phyloP scores from a whole-genome alignment of 768 basidiomycete genomes.

The Lentinula detonsa region DNA sequence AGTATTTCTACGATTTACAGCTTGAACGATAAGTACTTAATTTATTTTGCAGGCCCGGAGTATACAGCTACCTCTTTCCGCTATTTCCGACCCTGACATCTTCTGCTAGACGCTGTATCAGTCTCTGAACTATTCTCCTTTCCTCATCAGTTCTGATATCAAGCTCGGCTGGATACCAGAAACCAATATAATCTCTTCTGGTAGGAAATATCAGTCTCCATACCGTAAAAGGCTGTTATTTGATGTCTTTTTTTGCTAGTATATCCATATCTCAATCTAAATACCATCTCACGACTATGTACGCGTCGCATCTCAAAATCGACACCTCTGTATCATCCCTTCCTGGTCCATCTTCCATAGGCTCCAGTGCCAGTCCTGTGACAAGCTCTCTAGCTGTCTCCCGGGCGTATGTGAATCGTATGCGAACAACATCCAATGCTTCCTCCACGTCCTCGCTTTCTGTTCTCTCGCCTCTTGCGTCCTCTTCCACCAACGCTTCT shows the following conservation, averaged over 20 bases:
- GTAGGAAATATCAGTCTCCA: not conserved
- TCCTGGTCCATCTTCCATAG: slow-evolving; percentile 10
- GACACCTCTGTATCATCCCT: slow-evolving; percentile 17
- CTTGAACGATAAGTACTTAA: not conserved
- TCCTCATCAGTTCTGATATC: not conserved
- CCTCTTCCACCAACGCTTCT: slow-evolving; percentile 48
- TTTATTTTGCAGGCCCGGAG: not conserved
- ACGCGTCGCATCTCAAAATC: slow-evolving; percentile 21
- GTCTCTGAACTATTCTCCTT: not conserved
- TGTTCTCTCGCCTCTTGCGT: slow-evolving; percentile 41
- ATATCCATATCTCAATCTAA: not conserved
- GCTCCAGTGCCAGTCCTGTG: slow-evolving; percentile 4
- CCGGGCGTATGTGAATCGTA: slow-evolving; percentile 23
- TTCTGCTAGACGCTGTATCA: not conserved
- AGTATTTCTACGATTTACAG: not conserved
- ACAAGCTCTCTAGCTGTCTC: slow-evolving; percentile 25
- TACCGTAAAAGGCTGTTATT: not conserved
- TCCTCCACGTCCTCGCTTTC: slow-evolving; percentile 55
- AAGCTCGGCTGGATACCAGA: not conserved
- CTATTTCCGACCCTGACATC: not conserved
- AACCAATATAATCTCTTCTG: not conserved
- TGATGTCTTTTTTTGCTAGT: not conserved
- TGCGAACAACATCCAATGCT: slow-evolving; percentile 47
- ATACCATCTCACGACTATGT: slow-evolving; percentile 14
- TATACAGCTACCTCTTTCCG: not conserved